These are phyloP conservation scores for Nemania sp. DNA, from an alignment of 2,329 filamentous ascomycete species.

Conservation along the genomic window DNA sequence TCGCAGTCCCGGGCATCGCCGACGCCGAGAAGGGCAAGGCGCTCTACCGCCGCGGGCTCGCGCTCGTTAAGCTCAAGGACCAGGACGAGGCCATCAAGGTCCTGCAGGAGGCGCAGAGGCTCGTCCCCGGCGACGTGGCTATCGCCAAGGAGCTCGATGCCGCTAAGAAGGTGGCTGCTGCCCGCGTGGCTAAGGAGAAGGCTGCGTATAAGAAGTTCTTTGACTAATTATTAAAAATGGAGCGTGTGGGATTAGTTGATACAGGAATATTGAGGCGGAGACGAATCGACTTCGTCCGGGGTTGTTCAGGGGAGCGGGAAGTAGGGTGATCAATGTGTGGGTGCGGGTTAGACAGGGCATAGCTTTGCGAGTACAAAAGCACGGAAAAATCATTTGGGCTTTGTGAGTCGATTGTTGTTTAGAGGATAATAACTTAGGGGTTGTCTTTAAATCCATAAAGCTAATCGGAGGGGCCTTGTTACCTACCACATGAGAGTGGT, in stretches of 20 bases:
- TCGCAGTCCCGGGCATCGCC: slow-evolving; percentile 66
- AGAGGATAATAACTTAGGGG: neutral
- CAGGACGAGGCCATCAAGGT: slow-evolving; percentile 79
- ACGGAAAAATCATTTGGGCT: neutral
- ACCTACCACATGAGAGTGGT: neutral
- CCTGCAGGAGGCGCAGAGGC: slow-evolving; percentile 72
- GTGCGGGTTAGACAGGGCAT: neutral
- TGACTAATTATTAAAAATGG: slow-evolving; percentile 42
- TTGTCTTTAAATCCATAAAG: neutral
- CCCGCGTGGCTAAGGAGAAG: slow-evolving; percentile 84
- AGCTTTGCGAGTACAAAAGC: slow-evolving; percentile 2
- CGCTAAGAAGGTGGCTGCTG: slow-evolving; percentile 77
- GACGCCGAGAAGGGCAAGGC: slow-evolving; percentile 88
- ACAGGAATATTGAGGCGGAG: neutral
- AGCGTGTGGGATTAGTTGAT: neutral
- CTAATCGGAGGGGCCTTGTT: neutral
- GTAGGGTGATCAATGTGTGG: neutral
- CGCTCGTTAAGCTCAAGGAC: slow-evolving; percentile 76
- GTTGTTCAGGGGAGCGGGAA: neutral
- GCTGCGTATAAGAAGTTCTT: slow-evolving; percentile 94
- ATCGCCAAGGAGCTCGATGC: slow-evolving; percentile 73
- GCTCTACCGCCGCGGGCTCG: slow-evolving; percentile 78
- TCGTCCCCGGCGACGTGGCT: slow-evolving; percentile 75
- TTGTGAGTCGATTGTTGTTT: neutral
- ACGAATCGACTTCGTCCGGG: too few species aligned